phyloP scores from a whole-genome alignment of 345 rosid genomes.

The Acer negundo region DNA sequence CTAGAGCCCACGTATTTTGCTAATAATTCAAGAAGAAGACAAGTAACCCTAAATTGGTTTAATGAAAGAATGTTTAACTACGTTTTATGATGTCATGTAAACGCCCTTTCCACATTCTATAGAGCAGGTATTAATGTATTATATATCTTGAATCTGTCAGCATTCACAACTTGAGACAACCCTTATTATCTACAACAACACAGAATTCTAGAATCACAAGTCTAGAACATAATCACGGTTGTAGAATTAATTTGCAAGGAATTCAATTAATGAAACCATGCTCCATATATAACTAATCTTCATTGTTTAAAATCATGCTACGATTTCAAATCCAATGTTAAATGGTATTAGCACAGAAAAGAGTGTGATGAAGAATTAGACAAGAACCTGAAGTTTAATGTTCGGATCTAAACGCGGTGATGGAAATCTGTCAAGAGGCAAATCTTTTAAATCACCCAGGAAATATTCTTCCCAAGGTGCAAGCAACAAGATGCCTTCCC shows the following conservation, averaged over 20 bases:
- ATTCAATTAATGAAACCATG: neutral
- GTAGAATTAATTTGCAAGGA: too few species aligned
- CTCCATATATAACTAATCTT: neutral
- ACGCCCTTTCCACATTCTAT: neutral
- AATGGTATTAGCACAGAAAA: neutral
- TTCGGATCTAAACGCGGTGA: slow-evolving; percentile 60
- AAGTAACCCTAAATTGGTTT: neutral
- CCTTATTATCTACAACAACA: neutral
- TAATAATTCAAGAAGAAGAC: neutral
- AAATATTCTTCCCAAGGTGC: slow-evolving; percentile 98
- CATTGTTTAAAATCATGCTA: neutral
- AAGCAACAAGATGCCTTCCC: slow-evolving; percentile 79
- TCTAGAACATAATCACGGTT: neutral
- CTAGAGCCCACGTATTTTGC: neutral
- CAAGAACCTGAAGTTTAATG: slow-evolving; percentile 55
- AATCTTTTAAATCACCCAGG: slow-evolving; percentile 75
- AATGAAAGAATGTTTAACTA: neutral
- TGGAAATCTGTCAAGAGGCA: slow-evolving; percentile 69
- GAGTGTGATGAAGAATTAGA: slow-evolving; percentile 7
- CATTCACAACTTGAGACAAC: neutral
- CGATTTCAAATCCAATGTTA: neutral
- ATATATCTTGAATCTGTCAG: neutral
- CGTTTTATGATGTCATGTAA: neutral
- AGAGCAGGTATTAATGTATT: neutral
- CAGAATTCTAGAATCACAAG: neutral